Conservation (phyloP, 176 grass and related monocot species). For the Avena eriantha region DNA sequence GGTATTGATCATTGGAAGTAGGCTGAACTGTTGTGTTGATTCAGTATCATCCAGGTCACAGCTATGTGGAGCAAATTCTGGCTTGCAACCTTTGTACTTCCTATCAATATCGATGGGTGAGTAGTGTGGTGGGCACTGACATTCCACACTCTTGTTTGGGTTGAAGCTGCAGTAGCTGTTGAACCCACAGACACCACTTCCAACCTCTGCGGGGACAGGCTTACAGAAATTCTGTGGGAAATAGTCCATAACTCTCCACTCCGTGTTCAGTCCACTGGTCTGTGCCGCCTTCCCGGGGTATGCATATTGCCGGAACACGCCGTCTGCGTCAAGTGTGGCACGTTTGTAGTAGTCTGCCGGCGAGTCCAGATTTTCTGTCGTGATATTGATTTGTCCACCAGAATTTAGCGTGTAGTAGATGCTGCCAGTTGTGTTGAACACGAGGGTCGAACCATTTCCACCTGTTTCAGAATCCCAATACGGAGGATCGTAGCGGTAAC, state of each 20-base stretch:
- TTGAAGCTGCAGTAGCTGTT: conserved; percentile 47
- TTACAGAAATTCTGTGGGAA: neutral
- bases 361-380: neutral
- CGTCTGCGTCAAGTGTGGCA: conserved; percentile 21
- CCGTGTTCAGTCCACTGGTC: neutral
- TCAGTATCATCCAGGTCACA: conserved; percentile 26
- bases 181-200: conserved; percentile 43
- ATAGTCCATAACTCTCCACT: neutral
- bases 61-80: neutral
- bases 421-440: conserved; percentile 13
- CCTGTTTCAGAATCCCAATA: neutral
- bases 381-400: neutral
- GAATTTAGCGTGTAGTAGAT: conserved; percentile 29
- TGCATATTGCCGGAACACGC: conserved; percentile 21
- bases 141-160: neutral
- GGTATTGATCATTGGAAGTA: neutral
- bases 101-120: conserved; percentile 24
- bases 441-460: conserved; percentile 13
- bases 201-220: neutral
- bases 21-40: neutral
- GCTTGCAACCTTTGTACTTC: conserved; percentile 32
- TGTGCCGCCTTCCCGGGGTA: conserved; percentile 7
- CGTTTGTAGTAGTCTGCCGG: conserved; percentile 25
- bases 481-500: conserved; percentile 22
- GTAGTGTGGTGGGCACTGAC: conserved; percentile 6